Evolutionary conservation across 192 early-diverging fungal species (phyloP), one percentile per base, ranked within the genome.

Genomic region (Coemansia furcata): DNA sequence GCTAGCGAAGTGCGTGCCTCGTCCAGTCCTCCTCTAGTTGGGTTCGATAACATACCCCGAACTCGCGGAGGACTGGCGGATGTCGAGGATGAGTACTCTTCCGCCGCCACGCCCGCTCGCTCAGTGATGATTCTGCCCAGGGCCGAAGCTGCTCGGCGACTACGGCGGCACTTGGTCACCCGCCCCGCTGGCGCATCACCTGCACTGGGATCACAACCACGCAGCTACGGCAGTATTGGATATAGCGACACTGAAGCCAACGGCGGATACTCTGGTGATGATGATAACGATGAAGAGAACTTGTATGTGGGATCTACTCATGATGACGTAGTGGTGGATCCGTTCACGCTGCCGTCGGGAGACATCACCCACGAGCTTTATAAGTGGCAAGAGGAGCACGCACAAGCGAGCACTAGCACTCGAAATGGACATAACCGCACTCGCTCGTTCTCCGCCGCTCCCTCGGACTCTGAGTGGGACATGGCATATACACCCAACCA

Each of bases 311-410:
- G 54, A 57, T 30, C 54, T 17, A 32, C 30, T 33, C 54, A 2
- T 6, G 63, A 61, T n/a, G 66, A 68, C n/a, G 77, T 72, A 3
- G 38, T 67, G 3, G 79, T 77, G 4, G 79, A 84, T 38, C 74
- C 83, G 29, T 86, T 87, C 68, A 86, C 82, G 42, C 66, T 92
- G 30, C 83, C 85, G 21, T 89, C 89, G 33, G 93, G 90, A 33
- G 89, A 91, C 63, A 91, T 90, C 65, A 94, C 95, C 4, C 88
- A 91, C 60, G 89, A 94, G 60, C 90, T 97, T 63, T 97, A 97
- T 76, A 89, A 93, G 78, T 95, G 92, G 92, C 85, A 89, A 21
- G 88, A 94, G 49, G 85, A 89, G 64, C 71, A 76, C 43, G 66
- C 67, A 30, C 59, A 33, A 23, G 55, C 38, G 36, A 68, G 47